These are phyloP conservation scores for Xylariaceae sp. DNA, from an alignment of 2,329 filamentous ascomycete genomes.

Conservation along the genomic window DNA sequence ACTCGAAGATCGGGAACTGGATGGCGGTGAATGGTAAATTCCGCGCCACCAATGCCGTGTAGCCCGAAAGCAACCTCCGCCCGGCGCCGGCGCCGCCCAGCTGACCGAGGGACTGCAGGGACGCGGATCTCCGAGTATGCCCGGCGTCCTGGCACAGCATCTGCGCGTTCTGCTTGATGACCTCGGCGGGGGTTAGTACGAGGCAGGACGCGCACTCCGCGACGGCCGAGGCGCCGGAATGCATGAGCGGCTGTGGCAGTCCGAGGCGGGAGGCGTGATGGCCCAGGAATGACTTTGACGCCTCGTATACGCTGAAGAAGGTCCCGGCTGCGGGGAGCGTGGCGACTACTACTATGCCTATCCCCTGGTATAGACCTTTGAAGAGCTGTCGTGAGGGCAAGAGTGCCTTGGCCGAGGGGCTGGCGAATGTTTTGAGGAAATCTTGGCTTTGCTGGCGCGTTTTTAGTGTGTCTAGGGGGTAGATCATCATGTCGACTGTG, in stretches of 20 bases:
- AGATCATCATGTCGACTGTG: slow-evolving; percentile 78
- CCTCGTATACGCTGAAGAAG: slow-evolving; percentile 90
- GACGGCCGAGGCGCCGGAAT: slow-evolving; percentile 67
- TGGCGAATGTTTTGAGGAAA: slow-evolving; percentile 63
- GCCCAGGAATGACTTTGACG: slow-evolving; percentile 61
- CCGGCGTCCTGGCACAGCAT: slow-evolving; percentile 53
- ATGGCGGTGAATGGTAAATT: slow-evolving; percentile 85
- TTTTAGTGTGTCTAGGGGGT: slow-evolving; percentile 86
- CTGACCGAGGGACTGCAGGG: slow-evolving; percentile 47
- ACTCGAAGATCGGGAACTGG: slow-evolving; percentile 84
- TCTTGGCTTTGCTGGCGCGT: slow-evolving; percentile 77
- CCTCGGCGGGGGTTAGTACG: slow-evolving; percentile 82
- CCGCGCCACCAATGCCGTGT: slow-evolving; percentile 73
- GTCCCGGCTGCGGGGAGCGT: slow-evolving; percentile 79
- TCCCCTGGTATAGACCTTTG: slow-evolving; percentile 77
- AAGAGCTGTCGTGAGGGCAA: slow-evolving; percentile 48
- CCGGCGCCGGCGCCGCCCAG: slow-evolving; percentile 51
- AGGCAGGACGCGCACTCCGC: slow-evolving; percentile 83
- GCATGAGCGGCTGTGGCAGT: slow-evolving; percentile 64
- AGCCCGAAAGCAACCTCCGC: slow-evolving; percentile 64
- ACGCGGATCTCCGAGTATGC: slow-evolving; percentile 35
- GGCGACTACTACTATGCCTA: slow-evolving; percentile 78
- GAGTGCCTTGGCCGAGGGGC: slow-evolving; percentile 49
- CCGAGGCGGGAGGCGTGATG: slow-evolving; percentile 43
- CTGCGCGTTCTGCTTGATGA: slow-evolving; percentile 91